Evolutionary conservation across 2,329 filamentous ascomycete genomes (phyloP).

Genomic region (Botryosphaeria dothidea): DNA sequence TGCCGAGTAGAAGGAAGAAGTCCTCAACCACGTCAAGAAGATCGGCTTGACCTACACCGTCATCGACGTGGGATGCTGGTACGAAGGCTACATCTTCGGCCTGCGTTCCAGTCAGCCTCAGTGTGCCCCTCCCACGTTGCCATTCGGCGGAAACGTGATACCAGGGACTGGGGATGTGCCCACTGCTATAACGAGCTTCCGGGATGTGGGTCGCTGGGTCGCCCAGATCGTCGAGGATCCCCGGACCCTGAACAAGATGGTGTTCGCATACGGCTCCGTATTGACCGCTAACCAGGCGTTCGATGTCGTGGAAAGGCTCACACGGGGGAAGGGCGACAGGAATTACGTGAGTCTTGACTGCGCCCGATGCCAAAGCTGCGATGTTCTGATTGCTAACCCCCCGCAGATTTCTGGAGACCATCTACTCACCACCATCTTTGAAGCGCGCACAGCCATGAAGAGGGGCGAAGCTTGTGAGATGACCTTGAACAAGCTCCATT

Average conservation of each 20-base stretch:
- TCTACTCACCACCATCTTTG: not conserved
- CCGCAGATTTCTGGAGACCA: not conserved
- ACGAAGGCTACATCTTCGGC: slow-evolving; percentile 49
- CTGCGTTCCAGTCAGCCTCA: slow-evolving; percentile 25
- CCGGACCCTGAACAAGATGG: slow-evolving; percentile 55
- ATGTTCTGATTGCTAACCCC: not conserved
- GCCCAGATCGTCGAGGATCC: slow-evolving; percentile 54
- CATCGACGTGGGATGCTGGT: slow-evolving; percentile 62
- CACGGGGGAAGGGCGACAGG: slow-evolving; percentile 48
- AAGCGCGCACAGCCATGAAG: not conserved
- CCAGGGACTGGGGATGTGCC: slow-evolving; percentile 40
- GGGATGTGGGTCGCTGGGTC: slow-evolving; percentile 56
- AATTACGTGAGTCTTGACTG: slow-evolving; percentile 36
- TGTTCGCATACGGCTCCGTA: slow-evolving; percentile 53
- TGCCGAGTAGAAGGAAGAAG: slow-evolving; percentile 48
- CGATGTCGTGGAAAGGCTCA: slow-evolving; percentile 48
- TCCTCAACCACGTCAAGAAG: slow-evolving; percentile 52
- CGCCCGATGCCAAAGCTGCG: not conserved
- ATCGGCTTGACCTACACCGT: slow-evolving; percentile 56
- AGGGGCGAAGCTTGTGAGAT: not conserved
- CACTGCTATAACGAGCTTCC: slow-evolving; percentile 49
- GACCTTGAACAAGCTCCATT: not conserved
- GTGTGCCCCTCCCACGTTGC: slow-evolving; percentile 37
- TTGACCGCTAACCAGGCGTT: slow-evolving; percentile 50
- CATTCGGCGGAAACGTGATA: not conserved